Percentiles rank a stretch among this genome's conserved stretches.
Conservation (phyloP, 2,329 filamentous ascomycete species). For the Rutstroemia sp. region DNA sequence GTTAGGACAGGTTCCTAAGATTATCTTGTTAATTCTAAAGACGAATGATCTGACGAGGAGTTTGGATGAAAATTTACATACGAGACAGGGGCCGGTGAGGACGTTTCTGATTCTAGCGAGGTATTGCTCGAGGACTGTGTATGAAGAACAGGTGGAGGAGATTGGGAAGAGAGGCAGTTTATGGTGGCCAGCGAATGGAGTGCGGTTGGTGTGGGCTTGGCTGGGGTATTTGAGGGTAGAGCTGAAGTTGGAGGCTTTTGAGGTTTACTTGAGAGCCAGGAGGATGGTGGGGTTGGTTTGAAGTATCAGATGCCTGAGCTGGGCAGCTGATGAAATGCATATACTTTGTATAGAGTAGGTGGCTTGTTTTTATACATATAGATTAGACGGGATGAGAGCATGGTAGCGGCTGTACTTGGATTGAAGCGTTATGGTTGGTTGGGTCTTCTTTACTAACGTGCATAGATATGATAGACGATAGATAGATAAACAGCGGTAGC, state of each 20-base stretch:
- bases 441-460: too few species aligned
- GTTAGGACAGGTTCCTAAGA: conserved; percentile 78
- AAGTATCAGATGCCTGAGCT: not conserved
- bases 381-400: too few species aligned
- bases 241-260: conserved; percentile 55
- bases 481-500: too few species aligned
- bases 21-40: conserved; percentile 93
- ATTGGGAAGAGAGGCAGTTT: conserved; percentile 46
- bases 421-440: too few species aligned
- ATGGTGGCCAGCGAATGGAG: conserved; percentile 50
- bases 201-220: conserved; percentile 49
- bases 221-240: conserved; percentile 51
- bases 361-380: too few species aligned
- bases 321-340: too few species aligned
- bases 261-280: conserved; percentile 52
- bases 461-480: too few species aligned
- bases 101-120: conserved; percentile 61
- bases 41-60: conserved; percentile 94
- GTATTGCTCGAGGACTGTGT: conserved; percentile 61
- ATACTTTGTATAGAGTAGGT: too few species aligned
- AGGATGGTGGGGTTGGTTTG: conserved; percentile 32
- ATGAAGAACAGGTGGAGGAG: conserved; percentile 55
- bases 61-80: conserved; percentile 84
- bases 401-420: too few species aligned
- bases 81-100: conserved; percentile 56